A percentile compares a stretch with the other conserved stretches of the same genome.
These are phyloP conservation scores for Botrytis hyacinthi DNA, from an alignment of 2,329 filamentous ascomycete species.

Conservation along the genomic window DNA sequence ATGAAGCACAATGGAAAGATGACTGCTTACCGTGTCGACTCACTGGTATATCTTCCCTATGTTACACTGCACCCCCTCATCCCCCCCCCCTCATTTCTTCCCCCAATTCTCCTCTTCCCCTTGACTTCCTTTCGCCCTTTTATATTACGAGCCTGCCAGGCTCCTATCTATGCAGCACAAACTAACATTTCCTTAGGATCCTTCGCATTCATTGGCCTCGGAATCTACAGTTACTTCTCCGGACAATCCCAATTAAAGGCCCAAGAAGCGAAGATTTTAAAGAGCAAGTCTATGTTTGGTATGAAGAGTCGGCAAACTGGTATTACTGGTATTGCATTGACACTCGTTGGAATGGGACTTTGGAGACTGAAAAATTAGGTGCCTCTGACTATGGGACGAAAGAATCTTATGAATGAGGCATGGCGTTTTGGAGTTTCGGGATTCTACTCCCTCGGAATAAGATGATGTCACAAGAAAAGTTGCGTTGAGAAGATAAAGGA, in stretches of 20 bases:
- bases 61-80: not conserved
- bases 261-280: conserved; percentile 63
- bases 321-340: conserved; percentile 65
- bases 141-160: not conserved
- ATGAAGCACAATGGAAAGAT: conserved; percentile 38
- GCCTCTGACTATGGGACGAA: not conserved
- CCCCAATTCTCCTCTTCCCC: not conserved
- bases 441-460: not conserved
- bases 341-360: conserved; percentile 66
- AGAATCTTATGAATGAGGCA: not conserved
- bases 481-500: not conserved
- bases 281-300: conserved; percentile 68
- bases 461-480: not conserved
- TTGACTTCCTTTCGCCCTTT: not conserved
- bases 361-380: conserved; percentile 47
- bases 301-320: conserved; percentile 68
- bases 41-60: conserved; percentile 30
- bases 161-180: not conserved
- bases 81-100: too few species aligned
- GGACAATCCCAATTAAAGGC: conserved; percentile 69
- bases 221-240: conserved; percentile 73
- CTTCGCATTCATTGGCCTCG: conserved; percentile 71
- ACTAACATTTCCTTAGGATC: conserved; percentile 53
- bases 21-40: conserved; percentile 42
- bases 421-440: not conserved